A percentile compares a stretch with the other conserved stretches of the same genome.
Evolutionary conservation across 106 monocot genomes (phyloP).

Genomic region (Gastrodia elata): DNA sequence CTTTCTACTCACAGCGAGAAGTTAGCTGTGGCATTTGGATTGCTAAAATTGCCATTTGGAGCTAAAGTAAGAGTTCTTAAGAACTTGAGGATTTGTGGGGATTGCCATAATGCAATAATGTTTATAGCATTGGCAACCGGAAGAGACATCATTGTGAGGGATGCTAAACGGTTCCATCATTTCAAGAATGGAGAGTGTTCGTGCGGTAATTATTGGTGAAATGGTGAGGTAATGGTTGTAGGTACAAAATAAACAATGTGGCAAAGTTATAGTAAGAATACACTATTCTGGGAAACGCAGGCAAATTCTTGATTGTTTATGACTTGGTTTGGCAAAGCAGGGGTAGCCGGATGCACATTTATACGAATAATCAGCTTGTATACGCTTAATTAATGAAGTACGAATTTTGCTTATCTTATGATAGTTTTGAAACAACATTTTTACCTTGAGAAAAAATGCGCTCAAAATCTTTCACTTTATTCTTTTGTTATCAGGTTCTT

Average conservation of each 20-base stretch:
- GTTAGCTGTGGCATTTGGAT: conserved; percentile 51
- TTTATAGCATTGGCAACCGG: conserved; percentile 47
- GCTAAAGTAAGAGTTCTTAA: conserved; percentile 49
- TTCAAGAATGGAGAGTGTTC: conserved; percentile 60
- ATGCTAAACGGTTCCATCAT: conserved; percentile 64
- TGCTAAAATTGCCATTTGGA: conserved; percentile 34
- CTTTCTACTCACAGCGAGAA: conserved; percentile 65
- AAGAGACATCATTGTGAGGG: conserved; percentile 67
- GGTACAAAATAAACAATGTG: not conserved
- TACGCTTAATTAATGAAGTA: not conserved
- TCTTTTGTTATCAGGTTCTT: not conserved
- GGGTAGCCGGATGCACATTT: not conserved
- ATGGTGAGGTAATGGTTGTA: not conserved
- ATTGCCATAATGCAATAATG: conserved; percentile 62
- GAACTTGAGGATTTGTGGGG: conserved; percentile 72
- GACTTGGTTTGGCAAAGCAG: not conserved
- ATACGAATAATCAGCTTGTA: not conserved
- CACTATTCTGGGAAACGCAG: not conserved
- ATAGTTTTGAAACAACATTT: not conserved
- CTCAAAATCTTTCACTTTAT: not conserved
- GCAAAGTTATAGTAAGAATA: not conserved
- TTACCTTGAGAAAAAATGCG: not conserved
- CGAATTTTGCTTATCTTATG: not conserved
- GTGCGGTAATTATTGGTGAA: conserved; percentile 74
- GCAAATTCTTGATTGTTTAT: not conserved